Evolutionary conservation across 2,329 filamentous ascomycete genomes (phyloP), one percentile per base, ranked within the genome.

Genomic region (Penicillium fuscoglaucum): DNA sequence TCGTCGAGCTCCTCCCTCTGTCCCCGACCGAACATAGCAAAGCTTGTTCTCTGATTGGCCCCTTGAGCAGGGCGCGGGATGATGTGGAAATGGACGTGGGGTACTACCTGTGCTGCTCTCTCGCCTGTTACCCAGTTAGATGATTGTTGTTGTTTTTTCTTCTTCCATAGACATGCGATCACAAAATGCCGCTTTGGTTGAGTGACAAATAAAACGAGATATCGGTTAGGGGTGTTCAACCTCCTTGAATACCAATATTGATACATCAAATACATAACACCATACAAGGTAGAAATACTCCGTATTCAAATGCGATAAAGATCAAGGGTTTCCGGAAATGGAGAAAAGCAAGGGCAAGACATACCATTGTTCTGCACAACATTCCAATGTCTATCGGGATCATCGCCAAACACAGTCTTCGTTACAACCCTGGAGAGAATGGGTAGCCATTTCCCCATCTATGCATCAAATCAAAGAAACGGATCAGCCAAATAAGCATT

Each of bases 81-180:
- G 52, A 98, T 84, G 68, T 99, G 95, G 73, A 96, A 98, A 75
- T 99, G 93, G 49, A 96, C 88, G 74, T 98, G 93, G 24, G 90
- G 89, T 2, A 98, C 92, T 17, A 96, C 91, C 78, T 98, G 93
- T 2, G 92, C 92, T 2, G 93, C 93, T 33, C 91, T 86, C 4
- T 87, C 87, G 17, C 93, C 85, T 86, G 65, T 56, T 15, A 5
- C 44, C 7, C 12, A 40, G 35, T 57, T 54, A 57, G 55, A 40
- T 17, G 37, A 9, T 55, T 35, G 19, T 8, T 8, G 10, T 24
- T 21, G 13, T 15, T 35, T 5, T 6, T 31, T 19, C 6, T 24
- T 44, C 24, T 24, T 29, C 31, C 19, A 44, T 51, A 19, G 24
- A 41, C 13, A 48, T 24, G 45, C 7, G 19, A 24, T 17, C 4